Conservation (phyloP, 2,329 filamentous ascomycete species). For the Colletotrichum graminicola region DNA sequence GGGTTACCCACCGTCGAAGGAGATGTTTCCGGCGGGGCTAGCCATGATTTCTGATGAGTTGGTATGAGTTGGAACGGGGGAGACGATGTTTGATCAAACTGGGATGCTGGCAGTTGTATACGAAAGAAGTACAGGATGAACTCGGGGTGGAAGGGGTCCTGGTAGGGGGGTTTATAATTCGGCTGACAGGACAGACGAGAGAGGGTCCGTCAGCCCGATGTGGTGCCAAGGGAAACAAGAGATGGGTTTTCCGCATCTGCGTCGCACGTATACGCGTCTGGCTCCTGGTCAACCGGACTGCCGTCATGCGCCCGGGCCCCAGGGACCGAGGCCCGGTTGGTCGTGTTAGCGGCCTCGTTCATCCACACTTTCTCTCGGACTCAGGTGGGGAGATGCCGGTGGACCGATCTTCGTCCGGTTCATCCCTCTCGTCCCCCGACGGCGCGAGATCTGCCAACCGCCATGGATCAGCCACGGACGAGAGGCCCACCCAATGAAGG, state of each 20-base stretch:
- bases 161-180: conserved; percentile 10
- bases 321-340: conserved; percentile 36
- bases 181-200: background rate
- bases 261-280: background rate
- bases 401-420: background rate
- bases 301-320: conserved; percentile 26
- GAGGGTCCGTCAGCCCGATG: background rate
- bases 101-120: background rate
- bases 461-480: background rate
- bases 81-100: background rate
- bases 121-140: background rate
- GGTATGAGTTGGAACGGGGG: background rate
- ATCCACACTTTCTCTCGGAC: conserved; percentile 2
- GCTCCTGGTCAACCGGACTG: conserved; percentile 31
- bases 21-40: conserved; percentile 37
- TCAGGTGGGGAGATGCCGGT: conserved; percentile 28
- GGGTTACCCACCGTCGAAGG: conserved; percentile 59
- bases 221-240: background rate
- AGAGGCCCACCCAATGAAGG: background rate
- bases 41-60: conserved; percentile 29
- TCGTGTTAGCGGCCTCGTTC: conserved; percentile 11
- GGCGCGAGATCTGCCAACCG: background rate
- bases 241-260: no score
- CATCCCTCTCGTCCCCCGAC: background rate
- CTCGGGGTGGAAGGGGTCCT: background rate